These are phyloP conservation scores for Conidiobolus incongruus DNA, from an alignment of 371 early-diverging fungal genomes.

Conservation along the genomic window DNA sequence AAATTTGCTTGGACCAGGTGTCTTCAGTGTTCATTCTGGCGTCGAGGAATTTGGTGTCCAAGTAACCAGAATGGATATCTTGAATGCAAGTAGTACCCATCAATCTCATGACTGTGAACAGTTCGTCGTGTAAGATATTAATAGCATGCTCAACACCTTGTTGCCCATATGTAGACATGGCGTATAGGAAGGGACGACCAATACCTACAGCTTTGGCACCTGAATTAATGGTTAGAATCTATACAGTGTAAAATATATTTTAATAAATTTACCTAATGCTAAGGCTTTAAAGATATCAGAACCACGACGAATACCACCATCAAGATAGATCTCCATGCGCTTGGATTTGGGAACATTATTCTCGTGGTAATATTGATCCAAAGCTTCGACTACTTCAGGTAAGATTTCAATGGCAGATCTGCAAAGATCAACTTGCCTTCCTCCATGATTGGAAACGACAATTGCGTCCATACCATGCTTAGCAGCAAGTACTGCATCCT, in stretches of 20 bases:
- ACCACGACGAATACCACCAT: conserved; percentile 82
- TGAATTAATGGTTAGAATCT: neutral
- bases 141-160: conserved; percentile 50
- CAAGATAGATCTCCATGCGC: conserved; percentile 64
- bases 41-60: conserved; percentile 24
- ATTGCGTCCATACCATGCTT: conserved; percentile 54
- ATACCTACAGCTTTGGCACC: conserved; percentile 89
- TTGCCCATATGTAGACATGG: conserved; percentile 31
- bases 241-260: neutral
- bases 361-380: conserved; percentile 9
- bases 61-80: conserved; percentile 31
- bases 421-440: conserved; percentile 66
- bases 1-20: neutral
- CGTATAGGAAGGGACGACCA: conserved; percentile 62
- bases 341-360: conserved; percentile 20
- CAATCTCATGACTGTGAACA: conserved; percentile 50
- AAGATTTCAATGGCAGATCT: conserved; percentile 52
- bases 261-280: conserved; percentile 22
- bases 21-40: conserved; percentile 14
- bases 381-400: conserved; percentile 54
- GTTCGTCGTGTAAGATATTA: conserved; percentile 42
- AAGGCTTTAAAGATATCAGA: conserved; percentile 83
- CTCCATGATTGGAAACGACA: conserved; percentile 88
- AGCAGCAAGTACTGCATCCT: conserved; percentile 76
- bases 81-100: conserved; percentile 34